These are phyloP conservation scores for Fusarium citri DNA, from an alignment of 2,329 filamentous ascomycete species.

Conservation along the genomic window DNA sequence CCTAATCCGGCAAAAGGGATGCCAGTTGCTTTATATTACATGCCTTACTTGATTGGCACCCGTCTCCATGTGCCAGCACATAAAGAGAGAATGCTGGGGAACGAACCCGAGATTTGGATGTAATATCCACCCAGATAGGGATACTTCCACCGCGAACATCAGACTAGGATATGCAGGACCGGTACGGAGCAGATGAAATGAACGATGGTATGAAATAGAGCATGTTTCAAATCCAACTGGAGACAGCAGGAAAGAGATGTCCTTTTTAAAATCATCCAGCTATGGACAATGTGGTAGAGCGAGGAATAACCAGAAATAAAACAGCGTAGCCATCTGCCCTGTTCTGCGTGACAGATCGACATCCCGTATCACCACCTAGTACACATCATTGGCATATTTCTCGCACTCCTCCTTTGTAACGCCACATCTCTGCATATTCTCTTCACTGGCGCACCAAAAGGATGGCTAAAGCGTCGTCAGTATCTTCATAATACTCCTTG, in stretches of 20 bases:
- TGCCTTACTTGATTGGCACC: neutral
- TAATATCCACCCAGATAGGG: neutral
- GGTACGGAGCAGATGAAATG: neutral
- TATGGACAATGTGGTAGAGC: neutral
- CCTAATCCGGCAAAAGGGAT: rapidly evolving
- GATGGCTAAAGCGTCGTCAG: neutral
- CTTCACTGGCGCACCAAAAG: conserved; percentile 4
- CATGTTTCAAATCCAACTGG: neutral
- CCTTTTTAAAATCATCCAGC: neutral
- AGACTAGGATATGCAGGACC: too few species aligned
- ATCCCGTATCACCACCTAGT: neutral
- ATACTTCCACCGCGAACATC: rapidly evolving
- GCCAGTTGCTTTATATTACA: neutral
- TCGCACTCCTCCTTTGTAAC: conserved; percentile 4
- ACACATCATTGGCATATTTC: conserved; percentile 1
- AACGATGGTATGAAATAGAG: neutral
- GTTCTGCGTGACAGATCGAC: neutral
- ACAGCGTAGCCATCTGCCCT: rapidly evolving
- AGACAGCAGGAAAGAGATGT: neutral
- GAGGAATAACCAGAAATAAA: rapidly evolving
- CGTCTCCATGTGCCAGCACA: neutral
- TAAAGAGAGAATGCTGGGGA: neutral
- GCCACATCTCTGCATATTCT: conserved; percentile 6
- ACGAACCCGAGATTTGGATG: neutral
- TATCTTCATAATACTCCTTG: rapidly evolving